A percentile compares a stretch with the other conserved stretches of the same genome.
Evolutionary conservation across 345 rosid species (phyloP).

Genomic region (Nasturtium officinale): DNA sequence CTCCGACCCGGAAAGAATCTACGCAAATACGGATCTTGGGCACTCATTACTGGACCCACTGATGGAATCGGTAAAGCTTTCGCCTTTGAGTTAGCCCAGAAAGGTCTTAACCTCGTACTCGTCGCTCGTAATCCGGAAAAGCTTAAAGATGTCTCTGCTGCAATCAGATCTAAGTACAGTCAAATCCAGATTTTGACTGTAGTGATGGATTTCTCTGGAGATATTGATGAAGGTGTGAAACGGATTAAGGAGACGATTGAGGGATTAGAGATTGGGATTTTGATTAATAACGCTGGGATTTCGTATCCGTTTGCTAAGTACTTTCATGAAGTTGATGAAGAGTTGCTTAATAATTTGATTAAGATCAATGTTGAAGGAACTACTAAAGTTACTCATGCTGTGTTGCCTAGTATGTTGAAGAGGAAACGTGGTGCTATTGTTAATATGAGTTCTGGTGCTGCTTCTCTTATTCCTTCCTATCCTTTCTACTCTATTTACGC

Average conservation of each 20-base stretch:
- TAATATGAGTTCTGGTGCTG: conserved; percentile 95
- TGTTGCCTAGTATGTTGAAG: conserved; percentile 74
- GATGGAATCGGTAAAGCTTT: conserved; percentile 94
- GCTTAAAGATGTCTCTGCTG: conserved; percentile 64
- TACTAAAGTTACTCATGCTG: conserved; percentile 85
- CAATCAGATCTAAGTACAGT: conserved; percentile 55
- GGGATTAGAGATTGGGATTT: conserved; percentile 75
- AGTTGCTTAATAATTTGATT: conserved; percentile 61
- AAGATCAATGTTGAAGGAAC: conserved; percentile 90
- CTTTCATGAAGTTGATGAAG: conserved; percentile 87
- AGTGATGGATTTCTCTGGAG: conserved; percentile 84
- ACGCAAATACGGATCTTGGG: conserved; percentile 93
- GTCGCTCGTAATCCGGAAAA: conserved; percentile 80
- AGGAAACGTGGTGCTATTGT: conserved; percentile 93
- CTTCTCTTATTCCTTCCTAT: conserved; percentile 85
- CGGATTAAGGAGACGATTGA: conserved; percentile 66
- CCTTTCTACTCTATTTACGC: conserved; percentile 96
- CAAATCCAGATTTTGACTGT: conserved; percentile 63
- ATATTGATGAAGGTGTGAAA: conserved; percentile 72
- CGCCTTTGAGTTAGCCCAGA: conserved; percentile 74
- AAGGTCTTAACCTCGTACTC: conserved; percentile 77
- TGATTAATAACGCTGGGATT: conserved; percentile 88
- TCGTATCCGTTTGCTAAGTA: conserved; percentile 95
- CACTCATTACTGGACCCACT: conserved; percentile 87
- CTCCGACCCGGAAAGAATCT: conserved; percentile 85